Evolutionary conservation across 2,329 filamentous ascomycete species (phyloP).

Genomic region (Elsinoe australis): DNA sequence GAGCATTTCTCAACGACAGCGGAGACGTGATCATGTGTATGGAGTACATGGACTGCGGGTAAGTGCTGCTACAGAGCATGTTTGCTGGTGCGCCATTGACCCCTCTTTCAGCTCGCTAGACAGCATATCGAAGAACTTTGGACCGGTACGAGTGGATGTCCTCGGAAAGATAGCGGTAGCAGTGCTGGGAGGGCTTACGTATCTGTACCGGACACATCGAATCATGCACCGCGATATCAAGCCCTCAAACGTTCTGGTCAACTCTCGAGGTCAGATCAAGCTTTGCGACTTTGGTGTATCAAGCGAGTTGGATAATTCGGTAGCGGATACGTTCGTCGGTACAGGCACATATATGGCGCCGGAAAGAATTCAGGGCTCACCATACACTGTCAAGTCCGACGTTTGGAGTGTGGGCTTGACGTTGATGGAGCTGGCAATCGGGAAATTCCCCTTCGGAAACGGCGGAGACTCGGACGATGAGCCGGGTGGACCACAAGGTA

Average conservation of each 20-base stretch:
- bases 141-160: slow-evolving; percentile 90
- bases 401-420: slow-evolving; percentile 96
- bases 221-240: slow-evolving; percentile 99
- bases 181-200: slow-evolving; percentile 84
- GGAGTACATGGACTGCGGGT: slow-evolving; percentile 99
- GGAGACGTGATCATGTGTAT: slow-evolving; percentile 99
- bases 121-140: slow-evolving; percentile 87
- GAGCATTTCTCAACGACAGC: slow-evolving; percentile 90
- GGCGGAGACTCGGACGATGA: slow-evolving; percentile 66
- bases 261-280: slow-evolving; percentile 90
- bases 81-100: slow-evolving; percentile 16
- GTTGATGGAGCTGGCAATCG: slow-evolving; percentile 95
- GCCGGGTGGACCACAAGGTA: slow-evolving; percentile 72
- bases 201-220: slow-evolving; percentile 88
- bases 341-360: slow-evolving; percentile 99
- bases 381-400: slow-evolving; percentile 96
- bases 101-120: slow-evolving; percentile 65
- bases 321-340: slow-evolving; percentile 95
- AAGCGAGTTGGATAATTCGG: slow-evolving; percentile 92
- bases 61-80: slow-evolving; percentile 35
- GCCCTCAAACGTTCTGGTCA: slow-evolving; percentile 93
- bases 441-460: slow-evolving; percentile 89
- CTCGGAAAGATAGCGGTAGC: slow-evolving; percentile 96
- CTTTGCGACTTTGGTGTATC: slow-evolving; percentile 99
- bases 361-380: slow-evolving; percentile 92